phyloP scores from a whole-genome alignment of 176 grass and related monocot species.

The Thalia dealbata region DNA sequence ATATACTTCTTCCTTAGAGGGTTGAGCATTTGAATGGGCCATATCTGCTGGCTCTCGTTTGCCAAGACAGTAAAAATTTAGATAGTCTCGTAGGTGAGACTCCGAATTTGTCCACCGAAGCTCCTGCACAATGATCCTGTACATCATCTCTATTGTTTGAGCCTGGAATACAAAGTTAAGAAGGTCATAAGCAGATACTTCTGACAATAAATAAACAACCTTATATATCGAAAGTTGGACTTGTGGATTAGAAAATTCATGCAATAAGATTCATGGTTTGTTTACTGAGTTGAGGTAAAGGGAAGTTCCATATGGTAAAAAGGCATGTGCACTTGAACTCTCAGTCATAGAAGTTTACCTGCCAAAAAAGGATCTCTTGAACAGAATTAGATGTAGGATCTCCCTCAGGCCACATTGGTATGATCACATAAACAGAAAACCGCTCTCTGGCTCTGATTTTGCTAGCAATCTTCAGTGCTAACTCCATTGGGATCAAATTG shows the following conservation, averaged over 20 bases:
- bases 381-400: slow-evolving; percentile 1
- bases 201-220: not conserved
- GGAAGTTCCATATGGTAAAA: too few species aligned
- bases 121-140: slow-evolving; percentile 1
- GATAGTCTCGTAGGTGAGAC: slow-evolving; percentile 2
- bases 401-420: slow-evolving; percentile 20
- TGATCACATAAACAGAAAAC: slow-evolving; percentile 9
- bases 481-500: slow-evolving; percentile 18
- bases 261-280: too few species aligned
- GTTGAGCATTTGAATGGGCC: not conserved
- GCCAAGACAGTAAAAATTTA: slow-evolving; percentile 12
- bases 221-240: not conserved
- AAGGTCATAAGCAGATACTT: not conserved
- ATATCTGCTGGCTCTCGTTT: not conserved
- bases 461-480: slow-evolving; percentile 16
- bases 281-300: too few species aligned
- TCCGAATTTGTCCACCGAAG: not conserved
- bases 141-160: slow-evolving; percentile 17
- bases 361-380: slow-evolving; percentile 21
- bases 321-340: not conserved
- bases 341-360: not conserved
- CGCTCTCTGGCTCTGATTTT: slow-evolving; percentile 19
- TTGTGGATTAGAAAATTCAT: too few species aligned
- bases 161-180: not conserved
- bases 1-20: not conserved